Evolutionary conservation across 352 stramenopile species (phyloP).

Genomic region (Pythium pectinolyticum): DNA sequence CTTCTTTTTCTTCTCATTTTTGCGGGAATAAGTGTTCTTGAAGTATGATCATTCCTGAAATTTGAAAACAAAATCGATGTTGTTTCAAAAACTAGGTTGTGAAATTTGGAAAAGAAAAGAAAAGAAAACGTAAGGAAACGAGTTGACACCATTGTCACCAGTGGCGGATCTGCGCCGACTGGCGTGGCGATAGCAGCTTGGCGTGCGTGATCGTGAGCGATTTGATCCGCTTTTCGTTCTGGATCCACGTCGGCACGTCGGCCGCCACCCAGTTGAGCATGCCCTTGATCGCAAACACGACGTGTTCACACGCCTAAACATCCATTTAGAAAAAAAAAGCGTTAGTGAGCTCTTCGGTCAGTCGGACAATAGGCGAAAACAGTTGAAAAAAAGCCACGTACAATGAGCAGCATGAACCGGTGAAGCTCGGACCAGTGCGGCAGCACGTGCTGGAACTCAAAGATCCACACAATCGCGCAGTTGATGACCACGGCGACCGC

Average conservation of each 20-base stretch:
- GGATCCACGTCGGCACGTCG: constrained; percentile 44
- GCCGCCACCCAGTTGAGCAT: constrained; percentile 55
- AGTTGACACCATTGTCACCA: constrained; percentile 15
- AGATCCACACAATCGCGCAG: constrained; percentile 89
- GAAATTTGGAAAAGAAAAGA: background rate
- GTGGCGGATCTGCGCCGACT: constrained; percentile 16
- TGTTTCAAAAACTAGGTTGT: background rate
- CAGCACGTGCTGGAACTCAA: constrained; percentile 53
- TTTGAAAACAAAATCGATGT: background rate
- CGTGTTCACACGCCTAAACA: constrained; percentile 44
- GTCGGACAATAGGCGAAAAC: background rate
- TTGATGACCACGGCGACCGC: constrained; percentile 93
- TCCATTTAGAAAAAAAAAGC: background rate
- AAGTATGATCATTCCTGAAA: too few species aligned
- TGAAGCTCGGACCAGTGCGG: constrained; percentile 57
- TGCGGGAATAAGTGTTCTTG: too few species aligned
- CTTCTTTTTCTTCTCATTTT: too few species aligned
- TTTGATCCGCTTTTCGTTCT: constrained; percentile 41
- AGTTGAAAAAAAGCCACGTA: constrained; percentile 20
- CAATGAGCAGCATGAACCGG: constrained; percentile 63
- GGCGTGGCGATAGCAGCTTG: constrained; percentile 23
- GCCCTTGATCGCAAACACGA: constrained; percentile 58
- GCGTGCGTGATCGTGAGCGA: constrained; percentile 30
- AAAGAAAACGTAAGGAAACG: too few species aligned
- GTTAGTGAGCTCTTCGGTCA: background rate